phyloP scores from a whole-genome alignment of 1,284 basidiomycete species.

The Leccinum griseonigrum region DNA sequence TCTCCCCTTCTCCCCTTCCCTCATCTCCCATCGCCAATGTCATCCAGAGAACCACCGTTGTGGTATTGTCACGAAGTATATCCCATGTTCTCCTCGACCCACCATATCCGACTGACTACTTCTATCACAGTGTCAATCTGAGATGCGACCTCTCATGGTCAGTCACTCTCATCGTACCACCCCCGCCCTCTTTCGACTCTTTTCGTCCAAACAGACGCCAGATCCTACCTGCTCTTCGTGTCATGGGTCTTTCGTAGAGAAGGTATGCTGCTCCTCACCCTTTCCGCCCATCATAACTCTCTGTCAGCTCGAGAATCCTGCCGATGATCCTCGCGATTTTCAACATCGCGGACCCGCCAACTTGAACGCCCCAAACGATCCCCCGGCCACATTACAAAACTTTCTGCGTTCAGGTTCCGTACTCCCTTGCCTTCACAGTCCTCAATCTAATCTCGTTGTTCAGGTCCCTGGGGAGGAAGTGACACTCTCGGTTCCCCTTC shows the following conservation, averaged over 20 bases:
- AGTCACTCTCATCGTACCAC: conserved; percentile 2
- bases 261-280: conserved; percentile 39
- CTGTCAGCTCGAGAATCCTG: conserved; percentile 64
- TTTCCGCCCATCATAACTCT: neutral
- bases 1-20: neutral
- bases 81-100: conserved; percentile 5
- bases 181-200: neutral
- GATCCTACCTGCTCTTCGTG: conserved; percentile 76
- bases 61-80: conserved; percentile 78
- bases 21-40: conserved; percentile 42
- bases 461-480: conserved; percentile 12
- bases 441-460: conserved; percentile 29
- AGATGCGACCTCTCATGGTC: conserved; percentile 81
- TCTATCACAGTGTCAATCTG: conserved; percentile 61
- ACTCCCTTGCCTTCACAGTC: neutral
- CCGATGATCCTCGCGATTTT: conserved; percentile 71
- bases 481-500: neutral
- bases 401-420: conserved; percentile 35
- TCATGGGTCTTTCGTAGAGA: conserved; percentile 71
- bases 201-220: conserved; percentile 45
- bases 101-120: conserved; percentile 7
- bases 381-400: conserved; percentile 40
- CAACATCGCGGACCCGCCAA: conserved; percentile 33
- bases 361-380: conserved; percentile 32
- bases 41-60: conserved; percentile 57